Percentiles rank a stretch among this genome's conserved stretches.
These are phyloP conservation scores for Cladorrhinum samala DNA, from an alignment of 495 filamentous ascomycete genomes.

Conservation along the genomic window DNA sequence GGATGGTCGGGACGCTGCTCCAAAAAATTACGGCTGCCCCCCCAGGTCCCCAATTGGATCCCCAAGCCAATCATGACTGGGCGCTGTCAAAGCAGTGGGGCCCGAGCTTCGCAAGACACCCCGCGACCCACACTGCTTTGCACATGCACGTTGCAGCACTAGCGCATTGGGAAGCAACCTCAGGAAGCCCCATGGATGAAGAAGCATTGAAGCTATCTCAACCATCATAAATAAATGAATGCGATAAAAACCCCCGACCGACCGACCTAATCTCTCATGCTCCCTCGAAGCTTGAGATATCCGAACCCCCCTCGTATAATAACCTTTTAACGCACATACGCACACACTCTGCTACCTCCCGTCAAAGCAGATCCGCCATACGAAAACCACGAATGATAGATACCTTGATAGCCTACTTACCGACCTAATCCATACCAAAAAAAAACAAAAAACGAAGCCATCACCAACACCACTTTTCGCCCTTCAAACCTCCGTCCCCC, in stretches of 20 bases:
- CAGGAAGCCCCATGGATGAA: no score
- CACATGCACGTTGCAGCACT: slow-evolving; percentile 6
- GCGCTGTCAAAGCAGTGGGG: neutral
- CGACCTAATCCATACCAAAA: no score
- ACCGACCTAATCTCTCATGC: no score
- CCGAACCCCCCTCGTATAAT: no score
- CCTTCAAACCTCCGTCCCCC: neutral
- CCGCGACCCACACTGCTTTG: slow-evolving; percentile 12
- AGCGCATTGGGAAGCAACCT: slow-evolving; percentile 8
- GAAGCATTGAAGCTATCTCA: no score
- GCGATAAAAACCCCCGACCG: no score
- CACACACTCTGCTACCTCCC: no score
- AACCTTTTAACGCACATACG: no score
- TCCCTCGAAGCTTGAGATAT: no score
- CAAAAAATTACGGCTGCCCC: slow-evolving; percentile 24
- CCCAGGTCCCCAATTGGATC: neutral
- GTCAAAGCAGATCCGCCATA: no score
- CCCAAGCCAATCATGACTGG: slow-evolving; percentile 12
- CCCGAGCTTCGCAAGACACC: neutral
- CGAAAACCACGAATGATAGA: neutral
- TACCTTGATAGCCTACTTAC: neutral
- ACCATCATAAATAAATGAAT: no score
- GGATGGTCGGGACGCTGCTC: neutral
- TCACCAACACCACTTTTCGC: neutral
- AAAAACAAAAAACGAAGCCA: neutral